Evolutionary conservation across 2,329 filamentous ascomycete genomes (phyloP).

Genomic region (Dothistroma septosporum): DNA sequence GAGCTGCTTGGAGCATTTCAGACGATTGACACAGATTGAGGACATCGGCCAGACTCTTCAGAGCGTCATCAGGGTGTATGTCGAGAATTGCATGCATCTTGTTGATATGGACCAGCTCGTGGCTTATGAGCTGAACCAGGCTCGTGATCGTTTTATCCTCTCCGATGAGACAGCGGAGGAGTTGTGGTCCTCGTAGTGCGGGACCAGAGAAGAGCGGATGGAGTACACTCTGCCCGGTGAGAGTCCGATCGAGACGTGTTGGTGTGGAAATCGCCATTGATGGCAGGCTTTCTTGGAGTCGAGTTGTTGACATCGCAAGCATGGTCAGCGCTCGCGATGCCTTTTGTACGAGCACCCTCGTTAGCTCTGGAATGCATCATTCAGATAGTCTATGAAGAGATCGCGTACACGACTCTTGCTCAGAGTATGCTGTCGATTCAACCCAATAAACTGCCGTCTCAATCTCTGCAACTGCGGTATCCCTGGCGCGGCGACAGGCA

Average conservation of each 20-base stretch:
- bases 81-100: not conserved
- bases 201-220: not conserved
- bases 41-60: not conserved
- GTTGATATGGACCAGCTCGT: not conserved
- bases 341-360: not conserved
- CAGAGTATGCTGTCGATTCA: slow-evolving; percentile 64
- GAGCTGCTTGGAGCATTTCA: not conserved
- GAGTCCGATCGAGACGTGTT: not conserved
- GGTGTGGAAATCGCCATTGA: not conserved
- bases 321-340: not conserved
- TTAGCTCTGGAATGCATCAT: slow-evolving; percentile 36
- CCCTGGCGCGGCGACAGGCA: slow-evolving; percentile 62
- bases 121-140: not conserved
- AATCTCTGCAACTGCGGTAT: slow-evolving; percentile 73
- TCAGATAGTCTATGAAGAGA: slow-evolving; percentile 42
- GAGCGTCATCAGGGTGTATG: not conserved
- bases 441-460: slow-evolving; percentile 68
- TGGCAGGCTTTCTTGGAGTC: not conserved
- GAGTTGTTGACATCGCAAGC: not conserved
- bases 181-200: not conserved
- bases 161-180: not conserved
- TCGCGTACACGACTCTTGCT: slow-evolving; percentile 36
- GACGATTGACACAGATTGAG: not conserved
- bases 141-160: not conserved
- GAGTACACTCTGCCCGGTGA: not conserved